Evolutionary conservation across 805 yeast species (phyloP).

Genomic region (Cyberlindnera mississippiensis): DNA sequence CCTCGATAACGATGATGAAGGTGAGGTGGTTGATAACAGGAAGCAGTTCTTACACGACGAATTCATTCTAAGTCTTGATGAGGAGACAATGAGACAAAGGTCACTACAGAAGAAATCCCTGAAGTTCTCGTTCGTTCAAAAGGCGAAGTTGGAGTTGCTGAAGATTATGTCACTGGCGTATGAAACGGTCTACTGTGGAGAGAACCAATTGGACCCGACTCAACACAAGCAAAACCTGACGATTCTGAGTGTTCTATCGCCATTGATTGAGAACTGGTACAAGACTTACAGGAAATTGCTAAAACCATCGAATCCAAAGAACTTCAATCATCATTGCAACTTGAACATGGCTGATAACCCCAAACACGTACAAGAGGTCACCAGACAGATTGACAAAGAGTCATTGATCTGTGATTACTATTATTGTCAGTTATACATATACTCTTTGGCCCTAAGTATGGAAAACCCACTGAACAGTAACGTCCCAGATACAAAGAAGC

Average conservation of each 20-base stretch:
- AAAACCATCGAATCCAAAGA: slow-evolving; percentile 42
- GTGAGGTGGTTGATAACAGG: slow-evolving; percentile 24
- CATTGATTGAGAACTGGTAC: slow-evolving; percentile 78
- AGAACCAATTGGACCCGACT: slow-evolving; percentile 46
- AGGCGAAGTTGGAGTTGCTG: slow-evolving; percentile 74
- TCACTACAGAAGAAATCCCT: slow-evolving; percentile 30
- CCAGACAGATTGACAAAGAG: slow-evolving; percentile 53
- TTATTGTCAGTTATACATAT: slow-evolving; percentile 79
- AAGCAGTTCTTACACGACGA: slow-evolving; percentile 30
- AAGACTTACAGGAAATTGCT: slow-evolving; percentile 55
- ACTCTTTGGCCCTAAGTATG: slow-evolving; percentile 69
- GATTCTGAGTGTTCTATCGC: slow-evolving; percentile 66
- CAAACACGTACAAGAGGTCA: slow-evolving; percentile 31
- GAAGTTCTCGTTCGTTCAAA: slow-evolving; percentile 57
- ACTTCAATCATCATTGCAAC: slow-evolving; percentile 31
- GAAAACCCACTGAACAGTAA: slow-evolving; percentile 32
- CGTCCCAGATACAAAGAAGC: slow-evolving; percentile 18
- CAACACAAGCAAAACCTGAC: slow-evolving; percentile 66
- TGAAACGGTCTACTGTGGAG: slow-evolving; percentile 72
- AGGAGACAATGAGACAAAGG: slow-evolving; percentile 26
- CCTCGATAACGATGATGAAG: slow-evolving; percentile 40
- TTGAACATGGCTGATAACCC: slow-evolving; percentile 25
- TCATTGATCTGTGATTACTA: slow-evolving; percentile 76
- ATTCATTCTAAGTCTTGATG: slow-evolving; percentile 28
- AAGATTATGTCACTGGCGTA: slow-evolving; percentile 80